Conservation (phyloP, 2,329 filamentous ascomycete species). For the Davidsoniella neocaledoniae region DNA sequence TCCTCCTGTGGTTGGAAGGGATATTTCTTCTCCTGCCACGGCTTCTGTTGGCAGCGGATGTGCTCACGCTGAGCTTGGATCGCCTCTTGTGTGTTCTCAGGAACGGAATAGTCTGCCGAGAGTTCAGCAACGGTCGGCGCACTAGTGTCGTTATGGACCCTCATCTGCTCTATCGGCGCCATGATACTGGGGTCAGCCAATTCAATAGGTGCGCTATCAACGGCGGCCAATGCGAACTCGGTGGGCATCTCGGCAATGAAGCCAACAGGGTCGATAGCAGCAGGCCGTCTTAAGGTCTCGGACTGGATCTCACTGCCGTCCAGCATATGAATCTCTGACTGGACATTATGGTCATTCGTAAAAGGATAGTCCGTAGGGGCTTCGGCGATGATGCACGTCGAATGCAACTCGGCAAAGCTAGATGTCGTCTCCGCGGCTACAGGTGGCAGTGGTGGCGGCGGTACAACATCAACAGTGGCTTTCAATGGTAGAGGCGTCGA, state of each 20-base stretch:
- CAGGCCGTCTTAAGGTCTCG: constrained; percentile 13
- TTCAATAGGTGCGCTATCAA: constrained; percentile 30
- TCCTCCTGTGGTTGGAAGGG: constrained; percentile 12
- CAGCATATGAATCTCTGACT: constrained; percentile 19
- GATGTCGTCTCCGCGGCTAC: constrained; percentile 2
- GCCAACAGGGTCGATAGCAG: constrained; percentile 25
- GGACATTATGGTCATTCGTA: background rate
- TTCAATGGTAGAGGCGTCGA: constrained; percentile 2
- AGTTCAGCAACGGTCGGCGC: constrained; percentile 21
- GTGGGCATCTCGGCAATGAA: constrained; percentile 32
- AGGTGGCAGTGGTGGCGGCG: background rate
- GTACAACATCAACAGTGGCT: background rate
- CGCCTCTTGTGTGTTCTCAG: constrained; percentile 1
- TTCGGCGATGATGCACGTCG: too few relatives aligned
- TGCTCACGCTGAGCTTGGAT: background rate
- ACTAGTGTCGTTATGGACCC: background rate
- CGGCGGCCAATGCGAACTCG: constrained; percentile 24
- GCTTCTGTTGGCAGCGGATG: constrained; percentile 1
- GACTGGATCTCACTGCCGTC: constrained; percentile 20
- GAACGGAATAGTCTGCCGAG: constrained; percentile 16
- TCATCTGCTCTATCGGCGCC: constrained; percentile 19
- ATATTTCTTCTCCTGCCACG: constrained; percentile 10
- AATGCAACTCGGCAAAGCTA: too few relatives aligned
- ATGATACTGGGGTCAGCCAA: constrained; percentile 24
- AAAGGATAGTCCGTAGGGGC: too few relatives aligned